Base-by-base conservation (phyloP, 1,284 basidiomycete species). In the Ceratobasidium papillatum region DNA sequence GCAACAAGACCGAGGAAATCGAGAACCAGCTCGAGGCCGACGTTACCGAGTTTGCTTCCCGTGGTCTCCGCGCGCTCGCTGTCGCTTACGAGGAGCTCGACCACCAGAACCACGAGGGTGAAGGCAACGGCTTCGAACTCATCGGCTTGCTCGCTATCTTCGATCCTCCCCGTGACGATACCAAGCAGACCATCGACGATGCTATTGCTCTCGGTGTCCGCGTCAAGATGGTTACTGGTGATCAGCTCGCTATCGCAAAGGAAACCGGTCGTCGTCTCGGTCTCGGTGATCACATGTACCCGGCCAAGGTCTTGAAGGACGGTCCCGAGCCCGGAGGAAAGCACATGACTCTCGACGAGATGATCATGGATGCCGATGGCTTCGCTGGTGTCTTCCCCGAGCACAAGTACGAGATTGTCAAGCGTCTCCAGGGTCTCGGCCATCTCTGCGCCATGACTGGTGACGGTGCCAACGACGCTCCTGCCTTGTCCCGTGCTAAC, bases 181-280 rank as follows among this genome's bases (percentile, higher is more conserved):
- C 97, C 84, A 98, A 98, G 88, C 94, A 98, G 86, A 99, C 97
- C 45, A 98, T 99, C 82, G 95, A 98, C 82, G 95, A 98, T 84
- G 96, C 96, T 76, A 87, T 96, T 77, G 91, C 92, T 76, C 94
- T 99, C 82, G 96, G 97, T 85, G 96, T 99, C 79, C 93, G 93
- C 84, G 96, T 99, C 84, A 99, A 99, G 92, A 99, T 99, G 97
- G 96, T 98, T 78, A 99, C 96, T 62, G 96, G 96, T 90, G 96
- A 99, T 84, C 95, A 98, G 87, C 94, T 99, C 81, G 96, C 97
- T 80, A 99, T 99, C 79, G 96, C 96, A 76, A 99, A 99, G 90
- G 97, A 99, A 85, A 99, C 96, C 78, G 96, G 97, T 79, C 94
- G 96, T 84, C 94, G 96, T 87, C 94, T 99, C 75, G 96, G 96